A percentile compares a stretch with the other conserved stretches of the same genome.
These are phyloP conservation scores for Penicillium sp. DNA, from an alignment of 2,329 filamentous ascomycete species.

Conservation along the genomic window DNA sequence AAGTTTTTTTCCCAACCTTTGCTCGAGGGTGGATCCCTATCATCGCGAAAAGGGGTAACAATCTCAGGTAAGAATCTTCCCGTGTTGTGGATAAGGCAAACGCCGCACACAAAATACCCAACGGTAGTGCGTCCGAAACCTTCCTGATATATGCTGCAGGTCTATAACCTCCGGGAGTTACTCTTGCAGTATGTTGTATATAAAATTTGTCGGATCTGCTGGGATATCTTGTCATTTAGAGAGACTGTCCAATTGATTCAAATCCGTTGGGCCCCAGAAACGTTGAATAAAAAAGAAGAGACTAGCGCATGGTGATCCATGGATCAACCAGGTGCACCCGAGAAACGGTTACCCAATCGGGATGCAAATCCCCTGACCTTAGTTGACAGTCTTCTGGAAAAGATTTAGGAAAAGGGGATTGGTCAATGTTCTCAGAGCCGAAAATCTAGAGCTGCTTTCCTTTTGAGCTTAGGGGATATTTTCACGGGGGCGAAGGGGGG, in stretches of 20 bases:
- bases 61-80: background rate
- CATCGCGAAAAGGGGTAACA: background rate
- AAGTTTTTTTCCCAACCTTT: background rate
- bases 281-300: conserved; percentile 3
- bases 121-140: background rate
- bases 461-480: conserved; percentile 2
- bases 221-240: background rate
- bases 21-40: background rate
- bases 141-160: background rate
- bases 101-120: background rate
- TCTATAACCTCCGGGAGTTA: background rate
- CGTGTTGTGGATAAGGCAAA: background rate
- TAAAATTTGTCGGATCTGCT: background rate
- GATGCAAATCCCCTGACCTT: background rate
- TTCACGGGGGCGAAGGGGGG: conserved; percentile 7
- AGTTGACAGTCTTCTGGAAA: conserved; percentile 13
- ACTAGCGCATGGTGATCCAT: conserved; percentile 7
- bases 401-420: conserved; percentile 3
- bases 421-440: background rate
- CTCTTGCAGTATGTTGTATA: no score
- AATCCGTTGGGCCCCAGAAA: conserved; percentile 6
- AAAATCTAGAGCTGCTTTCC: conserved; percentile 6
- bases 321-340: conserved; percentile 4
- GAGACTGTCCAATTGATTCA: background rate
- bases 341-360: background rate